Evolutionary conservation across 1,139 yeast species (phyloP).

Genomic region (Debaryomyces udenii): DNA sequence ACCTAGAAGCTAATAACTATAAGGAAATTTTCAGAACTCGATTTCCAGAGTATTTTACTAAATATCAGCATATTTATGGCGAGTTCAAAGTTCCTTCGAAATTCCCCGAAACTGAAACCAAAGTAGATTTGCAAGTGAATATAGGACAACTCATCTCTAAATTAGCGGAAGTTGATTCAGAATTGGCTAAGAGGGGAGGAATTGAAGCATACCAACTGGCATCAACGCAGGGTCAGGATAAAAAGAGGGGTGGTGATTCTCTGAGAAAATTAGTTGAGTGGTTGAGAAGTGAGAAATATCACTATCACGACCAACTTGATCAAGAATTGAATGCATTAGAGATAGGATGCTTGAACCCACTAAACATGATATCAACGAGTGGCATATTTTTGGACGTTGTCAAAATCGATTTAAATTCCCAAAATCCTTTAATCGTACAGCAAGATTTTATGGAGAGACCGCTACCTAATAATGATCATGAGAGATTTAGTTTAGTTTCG

Average conservation of each 20-base stretch:
- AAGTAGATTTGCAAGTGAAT: slow-evolving; percentile 23
- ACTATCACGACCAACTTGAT: slow-evolving; percentile 16
- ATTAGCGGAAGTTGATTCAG: slow-evolving; percentile 61
- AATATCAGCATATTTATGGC: slow-evolving; percentile 11
- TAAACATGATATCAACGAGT: slow-evolving; percentile 67
- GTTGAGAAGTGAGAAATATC: slow-evolving; percentile 39
- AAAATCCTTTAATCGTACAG: slow-evolving; percentile 66
- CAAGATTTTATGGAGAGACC: slow-evolving; percentile 88
- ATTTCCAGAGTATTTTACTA: neutral
- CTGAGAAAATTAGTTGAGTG: slow-evolving; percentile 74
- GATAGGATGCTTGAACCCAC: slow-evolving; percentile 75
- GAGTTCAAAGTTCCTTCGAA: slow-evolving; percentile 13
- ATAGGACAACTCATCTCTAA: slow-evolving; percentile 22
- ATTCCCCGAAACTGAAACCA: slow-evolving; percentile 19
- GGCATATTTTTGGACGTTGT: slow-evolving; percentile 50
- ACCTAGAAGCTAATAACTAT: slow-evolving; percentile 31
- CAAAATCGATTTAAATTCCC: slow-evolving; percentile 81
- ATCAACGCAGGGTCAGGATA: slow-evolving; percentile 79
- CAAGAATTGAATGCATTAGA: slow-evolving; percentile 57
- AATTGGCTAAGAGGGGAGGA: slow-evolving; percentile 67
- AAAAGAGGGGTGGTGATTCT: slow-evolving; percentile 85
- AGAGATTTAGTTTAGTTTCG: slow-evolving; percentile 66
- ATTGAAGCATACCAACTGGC: slow-evolving; percentile 80
- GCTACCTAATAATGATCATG: slow-evolving; percentile 47
- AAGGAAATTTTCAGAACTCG: slow-evolving; percentile 15